Base-by-base conservation (phyloP, 805 yeast species). In the Candida cerambycidarum region DNA sequence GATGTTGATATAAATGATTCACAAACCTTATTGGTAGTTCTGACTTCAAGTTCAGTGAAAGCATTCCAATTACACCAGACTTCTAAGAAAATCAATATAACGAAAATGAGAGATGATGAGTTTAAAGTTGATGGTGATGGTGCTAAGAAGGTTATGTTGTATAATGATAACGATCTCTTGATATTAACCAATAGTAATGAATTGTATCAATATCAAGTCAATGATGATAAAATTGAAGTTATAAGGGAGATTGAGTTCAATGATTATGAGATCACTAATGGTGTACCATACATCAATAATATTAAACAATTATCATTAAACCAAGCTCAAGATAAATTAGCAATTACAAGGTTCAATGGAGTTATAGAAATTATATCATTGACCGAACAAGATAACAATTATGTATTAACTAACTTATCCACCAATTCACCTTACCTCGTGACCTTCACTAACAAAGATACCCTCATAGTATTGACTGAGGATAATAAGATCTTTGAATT, bases 401-500 rank as follows among this genome's bases (percentile, higher is more conserved):
- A 57, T 38, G 63, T 76, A 15, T 65, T 89, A 41, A 78, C 89
- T 2, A 78, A 80, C 42, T 67, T 86, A 39, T 71, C 82, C 42
- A 73, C 76, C 28, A 33, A 43, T 29, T 13, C 23, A 3, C 81
- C 89, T 8, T 80, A 86, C 4, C 77, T 84, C 8, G 39, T 88
- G 33, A 64, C 70, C n/a, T 80, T 87, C 55, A 69, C 85, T 1
- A 55, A 61, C 2, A 55, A 59, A 37, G 64, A 68, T 23, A 77
- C 85, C 2, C 65, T 89, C 27, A 58, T 84, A 13, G 80, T 83
- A 9, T 75, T 83, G 15, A 80, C 92, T 1, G 78, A 84, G 38
- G 95, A 88, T 39, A 85, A 85, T 59, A 82, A 79, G 54, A 60
- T 93, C 17, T 76, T 76, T 47, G 97, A 89, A 64, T 83, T 88